Evolutionary conservation across 164 flowering plant genomes (phyloP), one percentile per base, ranked within the genome.

Genomic region (Annona squamosa): DNA sequence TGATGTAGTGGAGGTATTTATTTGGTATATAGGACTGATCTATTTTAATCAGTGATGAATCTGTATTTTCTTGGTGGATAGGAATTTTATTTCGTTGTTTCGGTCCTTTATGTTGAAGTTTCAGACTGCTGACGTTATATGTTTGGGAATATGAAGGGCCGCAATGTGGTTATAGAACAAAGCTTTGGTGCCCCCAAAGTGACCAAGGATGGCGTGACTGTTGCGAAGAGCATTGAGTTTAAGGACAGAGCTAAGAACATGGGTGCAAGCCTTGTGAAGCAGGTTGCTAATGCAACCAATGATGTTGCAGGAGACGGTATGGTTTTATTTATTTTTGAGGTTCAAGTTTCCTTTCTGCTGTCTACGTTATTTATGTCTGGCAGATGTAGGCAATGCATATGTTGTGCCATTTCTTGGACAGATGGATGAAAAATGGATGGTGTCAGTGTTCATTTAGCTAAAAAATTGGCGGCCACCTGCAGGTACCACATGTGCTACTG

Each of bases 401-500:
- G 37, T 26, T 26, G 37, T 26, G 37, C 37, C 37, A 26, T 26
- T 26, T 26, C 37, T 26, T 26, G 37, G 37, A 26, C 37, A 26
- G 37, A 26, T 26, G 37, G 37, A 26, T 26, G 37, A 26, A 26
- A 26, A 26, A 26, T 26, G 37, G 37, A 26, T 26, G 37, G 0
- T 26, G 37, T 26, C 37, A 26, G 57, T 48, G 57, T 48, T 52
- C 9, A 10, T 9, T 52, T 52, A 16, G 13, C 59, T 52, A 52
- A 52, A 52, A 52, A 52, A 52, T 52, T 9, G 9, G 59, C 9
- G 9, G 59, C 13, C 13, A 16, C 52, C 69, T 82, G 75, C 85
- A 94, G 98, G 97, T 75, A 94, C 98, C 4, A 94, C 98, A n/a
- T 94, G 98, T 85, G 98, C 98, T 4, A 94, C 97, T 9, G 86